A percentile compares a stretch with the other conserved stretches of the same genome.
These are phyloP conservation scores for Linnemannia hyalina DNA, from an alignment of 192 early-diverging fungal species.

Conservation along the genomic window DNA sequence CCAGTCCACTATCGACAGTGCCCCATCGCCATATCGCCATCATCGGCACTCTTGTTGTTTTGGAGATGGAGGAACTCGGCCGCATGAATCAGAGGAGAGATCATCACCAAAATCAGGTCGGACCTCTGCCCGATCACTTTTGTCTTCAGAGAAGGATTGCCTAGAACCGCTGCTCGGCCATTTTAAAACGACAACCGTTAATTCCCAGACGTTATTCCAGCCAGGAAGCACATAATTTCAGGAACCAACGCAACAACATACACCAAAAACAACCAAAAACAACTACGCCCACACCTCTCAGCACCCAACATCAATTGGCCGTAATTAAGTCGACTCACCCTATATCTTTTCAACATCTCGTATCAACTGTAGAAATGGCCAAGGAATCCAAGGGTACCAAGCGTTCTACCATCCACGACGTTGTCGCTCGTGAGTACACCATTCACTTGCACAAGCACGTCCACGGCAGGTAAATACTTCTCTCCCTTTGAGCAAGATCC, in stretches of 20 bases:
- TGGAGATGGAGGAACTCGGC: neutral
- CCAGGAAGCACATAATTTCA: neutral
- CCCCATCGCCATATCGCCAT: neutral
- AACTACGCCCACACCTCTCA: neutral
- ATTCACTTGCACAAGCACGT: conserved; percentile 99
- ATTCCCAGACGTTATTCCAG: neutral
- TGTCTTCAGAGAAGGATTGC: neutral
- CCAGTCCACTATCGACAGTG: neutral
- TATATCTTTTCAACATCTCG: neutral
- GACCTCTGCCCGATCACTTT: neutral
- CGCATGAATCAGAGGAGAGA: neutral
- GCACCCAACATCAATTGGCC: too few relatives aligned
- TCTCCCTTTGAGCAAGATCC: neutral
- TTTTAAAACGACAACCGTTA: neutral
- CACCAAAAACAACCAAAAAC: neutral
- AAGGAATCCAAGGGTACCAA: conserved; percentile 81
- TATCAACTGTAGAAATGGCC: conserved; percentile 70
- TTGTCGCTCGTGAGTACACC: conserved; percentile 98
- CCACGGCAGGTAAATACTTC: conserved; percentile 70
- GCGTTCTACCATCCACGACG: conserved; percentile 88
- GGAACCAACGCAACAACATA: neutral
- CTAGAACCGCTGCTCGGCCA: neutral
- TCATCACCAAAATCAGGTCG: neutral
- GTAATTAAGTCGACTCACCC: neutral
- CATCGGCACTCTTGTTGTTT: neutral